Conservation (phyloP, 2,329 filamentous ascomycete genomes). For the Emergomyces orientalis region DNA sequence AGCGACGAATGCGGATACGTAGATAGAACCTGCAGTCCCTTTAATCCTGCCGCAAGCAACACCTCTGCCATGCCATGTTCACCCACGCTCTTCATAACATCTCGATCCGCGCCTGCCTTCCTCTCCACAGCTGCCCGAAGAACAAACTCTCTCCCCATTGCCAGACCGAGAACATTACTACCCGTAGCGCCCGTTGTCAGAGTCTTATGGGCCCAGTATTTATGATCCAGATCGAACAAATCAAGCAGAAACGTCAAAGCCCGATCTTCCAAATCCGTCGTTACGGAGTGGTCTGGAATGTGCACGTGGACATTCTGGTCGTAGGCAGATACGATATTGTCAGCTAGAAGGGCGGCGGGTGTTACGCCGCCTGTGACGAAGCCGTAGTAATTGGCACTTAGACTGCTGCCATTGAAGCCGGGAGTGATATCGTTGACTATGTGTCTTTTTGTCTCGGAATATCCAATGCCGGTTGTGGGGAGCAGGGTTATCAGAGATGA, state of each 20-base stretch:
- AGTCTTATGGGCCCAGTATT: conserved; percentile 59
- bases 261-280: conserved; percentile 65
- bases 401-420: conserved; percentile 57
- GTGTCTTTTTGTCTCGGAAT: conserved; percentile 28
- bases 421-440: conserved; percentile 36
- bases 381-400: conserved; percentile 66
- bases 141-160: conserved; percentile 58
- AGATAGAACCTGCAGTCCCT: conserved; percentile 65
- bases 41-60: conserved; percentile 53
- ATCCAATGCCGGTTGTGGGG: conserved; percentile 23
- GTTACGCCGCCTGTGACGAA: conserved; percentile 80
- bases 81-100: conserved; percentile 44
- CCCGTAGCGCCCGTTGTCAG: conserved; percentile 69
- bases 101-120: conserved; percentile 19
- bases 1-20: conserved; percentile 78
- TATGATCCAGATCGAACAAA: conserved; percentile 51
- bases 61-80: conserved; percentile 61
- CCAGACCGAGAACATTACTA: conserved; percentile 56
- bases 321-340: conserved; percentile 68
- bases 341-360: conserved; percentile 69
- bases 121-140: conserved; percentile 36
- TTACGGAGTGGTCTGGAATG: conserved; percentile 62
- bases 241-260: conserved; percentile 61
- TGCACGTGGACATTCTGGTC: conserved; percentile 85
- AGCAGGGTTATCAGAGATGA: conserved; percentile 26